Conservation (phyloP, 257 asterid genomes). For the Fraxinus excelsior region DNA sequence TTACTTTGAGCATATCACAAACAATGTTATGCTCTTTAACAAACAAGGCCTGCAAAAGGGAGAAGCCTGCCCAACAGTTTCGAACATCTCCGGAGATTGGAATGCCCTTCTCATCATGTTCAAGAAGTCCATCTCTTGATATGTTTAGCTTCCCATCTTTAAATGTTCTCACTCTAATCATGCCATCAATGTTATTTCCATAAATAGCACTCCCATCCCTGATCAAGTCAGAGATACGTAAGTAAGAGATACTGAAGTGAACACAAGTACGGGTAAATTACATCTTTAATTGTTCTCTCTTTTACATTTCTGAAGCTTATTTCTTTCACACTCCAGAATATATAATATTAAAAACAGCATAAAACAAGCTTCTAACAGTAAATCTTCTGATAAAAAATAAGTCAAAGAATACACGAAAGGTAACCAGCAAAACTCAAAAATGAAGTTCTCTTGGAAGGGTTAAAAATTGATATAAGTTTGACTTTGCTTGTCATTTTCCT, state of each 20-base stretch:
- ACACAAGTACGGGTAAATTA: not conserved
- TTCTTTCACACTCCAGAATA: not conserved
- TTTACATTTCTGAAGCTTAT: not conserved
- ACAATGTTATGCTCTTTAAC: conserved; percentile 62
- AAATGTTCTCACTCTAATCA: conserved; percentile 47
- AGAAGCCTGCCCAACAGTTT: conserved; percentile 67
- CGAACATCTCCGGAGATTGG: conserved; percentile 58
- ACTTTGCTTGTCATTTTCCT: not conserved
- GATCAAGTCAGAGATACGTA: not conserved
- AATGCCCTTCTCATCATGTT: conserved; percentile 37
- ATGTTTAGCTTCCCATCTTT: conserved; percentile 64
- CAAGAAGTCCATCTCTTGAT: conserved; percentile 52
- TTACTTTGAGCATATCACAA: conserved; percentile 32
- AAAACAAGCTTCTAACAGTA: not conserved
- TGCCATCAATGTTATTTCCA: conserved; percentile 43
- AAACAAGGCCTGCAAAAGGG: conserved; percentile 54
- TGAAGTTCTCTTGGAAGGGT: not conserved
- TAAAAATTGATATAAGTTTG: not conserved
- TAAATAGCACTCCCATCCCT: conserved; percentile 80
- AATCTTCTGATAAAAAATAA: not conserved
- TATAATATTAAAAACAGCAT: not conserved
- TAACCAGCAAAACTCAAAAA: not conserved
- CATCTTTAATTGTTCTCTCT: not conserved
- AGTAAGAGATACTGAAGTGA: not conserved
- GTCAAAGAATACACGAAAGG: not conserved